Evolutionary conservation across 169 alveolate genomes (phyloP).

Genomic region (Eimeria acervulina): DNA sequence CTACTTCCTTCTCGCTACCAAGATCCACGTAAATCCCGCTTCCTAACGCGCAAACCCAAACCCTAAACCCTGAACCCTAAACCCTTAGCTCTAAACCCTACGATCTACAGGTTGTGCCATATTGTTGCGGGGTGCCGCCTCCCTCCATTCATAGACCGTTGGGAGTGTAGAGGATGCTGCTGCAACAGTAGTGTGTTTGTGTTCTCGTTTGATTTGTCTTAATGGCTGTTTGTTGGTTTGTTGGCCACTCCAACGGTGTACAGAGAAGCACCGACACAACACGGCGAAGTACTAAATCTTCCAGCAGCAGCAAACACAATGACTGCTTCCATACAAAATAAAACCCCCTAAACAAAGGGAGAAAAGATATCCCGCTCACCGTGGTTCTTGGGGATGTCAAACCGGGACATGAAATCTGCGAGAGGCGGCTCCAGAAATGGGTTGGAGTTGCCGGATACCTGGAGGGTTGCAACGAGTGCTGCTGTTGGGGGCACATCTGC

Average conservation of each 20-base stretch:
- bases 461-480: background rate
- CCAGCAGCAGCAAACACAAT: too few species aligned
- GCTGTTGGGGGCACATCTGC: background rate
- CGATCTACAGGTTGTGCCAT: too few species aligned
- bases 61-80: background rate
- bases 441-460: background rate
- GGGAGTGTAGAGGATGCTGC: background rate
- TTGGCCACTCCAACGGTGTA: too few species aligned
- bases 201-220: too few species aligned
- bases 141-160: too few species aligned
- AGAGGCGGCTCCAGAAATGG: conserved; percentile 41
- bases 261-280: too few species aligned
- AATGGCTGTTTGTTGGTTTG: too few species aligned
- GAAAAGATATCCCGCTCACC: conserved; percentile 61
- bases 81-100: background rate
- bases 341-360: too few species aligned
- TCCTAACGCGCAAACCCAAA: background rate
- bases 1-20: conserved; percentile 43
- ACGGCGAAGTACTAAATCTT: too few species aligned
- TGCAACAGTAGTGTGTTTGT: background rate
- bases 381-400: conserved; percentile 69
- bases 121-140: too few species aligned
- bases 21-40: conserved; percentile 68
- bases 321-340: too few species aligned
- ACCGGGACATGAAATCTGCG: conserved; percentile 7